These are phyloP conservation scores for Hylodesmum podocarpum DNA, from an alignment of 306 rosid genomes.

Conservation along the genomic window DNA sequence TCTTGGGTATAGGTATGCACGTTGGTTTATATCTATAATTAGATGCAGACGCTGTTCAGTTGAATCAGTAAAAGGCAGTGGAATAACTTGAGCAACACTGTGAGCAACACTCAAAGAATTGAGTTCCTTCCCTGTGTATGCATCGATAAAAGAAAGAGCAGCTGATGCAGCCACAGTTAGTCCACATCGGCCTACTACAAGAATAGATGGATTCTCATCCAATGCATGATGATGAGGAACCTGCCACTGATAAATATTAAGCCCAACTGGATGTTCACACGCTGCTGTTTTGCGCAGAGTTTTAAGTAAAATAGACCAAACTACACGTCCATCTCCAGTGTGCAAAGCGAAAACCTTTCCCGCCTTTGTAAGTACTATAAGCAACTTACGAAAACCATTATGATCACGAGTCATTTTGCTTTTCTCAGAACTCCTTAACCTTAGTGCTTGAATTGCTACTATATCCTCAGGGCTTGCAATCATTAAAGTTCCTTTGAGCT, in stretches of 20 bases:
- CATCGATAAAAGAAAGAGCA: slow-evolving; percentile 82
- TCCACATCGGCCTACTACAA: slow-evolving; percentile 80
- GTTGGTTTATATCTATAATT: slow-evolving; percentile 58
- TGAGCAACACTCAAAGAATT: slow-evolving; percentile 55
- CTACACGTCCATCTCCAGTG: slow-evolving; percentile 91
- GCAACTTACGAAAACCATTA: slow-evolving; percentile 93
- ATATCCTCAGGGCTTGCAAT: slow-evolving; percentile 90
- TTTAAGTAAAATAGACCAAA: slow-evolving; percentile 77
- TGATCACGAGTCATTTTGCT: slow-evolving; percentile 99
- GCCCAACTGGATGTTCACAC: slow-evolving; percentile 69
- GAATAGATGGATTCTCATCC: slow-evolving; percentile 91
- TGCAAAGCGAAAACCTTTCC: slow-evolving; percentile 96
- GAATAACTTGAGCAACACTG: slow-evolving; percentile 71
- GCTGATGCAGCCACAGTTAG: slow-evolving; percentile 57
- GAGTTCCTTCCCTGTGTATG: slow-evolving; percentile 76
- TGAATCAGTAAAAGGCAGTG: slow-evolving; percentile 83
- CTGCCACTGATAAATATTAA: slow-evolving; percentile 95
- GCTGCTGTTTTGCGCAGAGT: slow-evolving; percentile 63
- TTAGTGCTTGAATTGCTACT: slow-evolving; percentile 79
- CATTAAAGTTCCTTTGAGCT: slow-evolving; percentile 96
- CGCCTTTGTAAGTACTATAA: slow-evolving; percentile 82
- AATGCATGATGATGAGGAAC: slow-evolving; percentile 93
- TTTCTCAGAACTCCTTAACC: slow-evolving; percentile 84
- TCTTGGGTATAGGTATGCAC: slow-evolving; percentile 79
- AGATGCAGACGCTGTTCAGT: slow-evolving; percentile 90